Base-by-base conservation (phyloP, 352 stramenopile genomes). In the Blastocystis sp. region DNA sequence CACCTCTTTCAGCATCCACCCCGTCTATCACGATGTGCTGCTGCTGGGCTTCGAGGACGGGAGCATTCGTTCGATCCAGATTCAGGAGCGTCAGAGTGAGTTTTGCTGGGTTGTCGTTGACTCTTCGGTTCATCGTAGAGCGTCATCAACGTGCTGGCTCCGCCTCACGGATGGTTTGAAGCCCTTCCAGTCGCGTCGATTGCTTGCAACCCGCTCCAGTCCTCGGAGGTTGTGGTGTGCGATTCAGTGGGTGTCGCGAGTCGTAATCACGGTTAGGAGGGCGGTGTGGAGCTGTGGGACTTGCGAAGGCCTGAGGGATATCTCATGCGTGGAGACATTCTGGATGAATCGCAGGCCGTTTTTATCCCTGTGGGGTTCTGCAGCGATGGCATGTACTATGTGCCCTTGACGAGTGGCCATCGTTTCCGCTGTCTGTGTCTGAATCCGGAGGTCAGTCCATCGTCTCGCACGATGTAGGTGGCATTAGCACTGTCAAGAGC, bases 1-100 rank as follows among this genome's bases (percentile, higher is more conserved):
- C 20, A 66, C 73, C 34, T 37, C 73, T n/a, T 43, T 85, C 30
- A 68, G 26, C 18, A 37, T 20, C 2, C 45, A 85, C 47, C 11
- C 16, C 3, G 26, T 56, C 24, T 65, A 54, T 13, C n/a, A 34
- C 55, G 73, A 85, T 37, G 50, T 85, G 13, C 16, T 85, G 34
- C 11, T 85, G 37, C n/a, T 68, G 5, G 73, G 73, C 9, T 85
- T 53, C 18, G 47, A 66, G n/a, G 50, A 85, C 55, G 73, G 73
- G 24, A 85, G 73, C 53, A 11, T 68, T 11, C 54, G n/a, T 69
- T 20, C 26, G 6, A 43, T 73, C 20, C 7, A 45, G 30, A 26
- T 73, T 16, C 11, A 50, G 0, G 63, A 73, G 26, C 50, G 50
- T n/a, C 13, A 59, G 11, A n/a, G 50, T n/a, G 11, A n/a, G 11